Conservation (phyloP, 75 land plant genomes). For the Azolla pinnata region DNA sequence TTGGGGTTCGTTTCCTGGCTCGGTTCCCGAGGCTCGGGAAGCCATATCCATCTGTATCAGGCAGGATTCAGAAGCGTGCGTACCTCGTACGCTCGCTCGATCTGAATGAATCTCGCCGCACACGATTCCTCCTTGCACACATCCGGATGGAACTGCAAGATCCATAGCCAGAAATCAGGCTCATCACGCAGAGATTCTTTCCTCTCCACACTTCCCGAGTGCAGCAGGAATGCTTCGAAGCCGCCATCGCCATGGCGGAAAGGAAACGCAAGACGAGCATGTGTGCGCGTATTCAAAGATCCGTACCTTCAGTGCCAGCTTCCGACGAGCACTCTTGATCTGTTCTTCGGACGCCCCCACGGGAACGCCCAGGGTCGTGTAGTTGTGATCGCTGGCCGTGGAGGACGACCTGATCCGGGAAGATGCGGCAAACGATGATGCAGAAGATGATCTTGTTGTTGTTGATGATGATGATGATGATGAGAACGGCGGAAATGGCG, state of each 20-base stretch:
- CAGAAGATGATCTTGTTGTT: no score
- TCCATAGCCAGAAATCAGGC: neutral
- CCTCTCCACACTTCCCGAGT: no score
- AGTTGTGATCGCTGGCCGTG: no score
- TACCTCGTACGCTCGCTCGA: slow-evolving; percentile 2
- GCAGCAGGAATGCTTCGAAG: no score
- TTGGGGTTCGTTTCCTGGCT: no score
- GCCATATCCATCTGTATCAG: no score
- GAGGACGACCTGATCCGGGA: no score
- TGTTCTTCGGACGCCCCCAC: slow-evolving; percentile 70
- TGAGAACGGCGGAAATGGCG: no score
- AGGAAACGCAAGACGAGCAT: neutral
- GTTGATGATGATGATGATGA: no score
- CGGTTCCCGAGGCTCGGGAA: no score
- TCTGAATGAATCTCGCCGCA: neutral
- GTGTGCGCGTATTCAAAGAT: neutral
- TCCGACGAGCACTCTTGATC: slow-evolving; percentile 81
- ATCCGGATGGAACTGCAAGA: slow-evolving; percentile 4
- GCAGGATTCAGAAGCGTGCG: neutral
- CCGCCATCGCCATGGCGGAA: no score
- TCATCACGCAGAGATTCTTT: neutral
- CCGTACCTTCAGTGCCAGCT: slow-evolving; percentile 60
- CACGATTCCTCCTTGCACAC: slow-evolving; percentile 3
- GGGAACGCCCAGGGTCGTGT: slow-evolving; percentile 67
- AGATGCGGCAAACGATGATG: no score